Evolutionary conservation across 2,329 filamentous ascomycete species (phyloP).

Genomic region (Clarireedia monteithiana): DNA sequence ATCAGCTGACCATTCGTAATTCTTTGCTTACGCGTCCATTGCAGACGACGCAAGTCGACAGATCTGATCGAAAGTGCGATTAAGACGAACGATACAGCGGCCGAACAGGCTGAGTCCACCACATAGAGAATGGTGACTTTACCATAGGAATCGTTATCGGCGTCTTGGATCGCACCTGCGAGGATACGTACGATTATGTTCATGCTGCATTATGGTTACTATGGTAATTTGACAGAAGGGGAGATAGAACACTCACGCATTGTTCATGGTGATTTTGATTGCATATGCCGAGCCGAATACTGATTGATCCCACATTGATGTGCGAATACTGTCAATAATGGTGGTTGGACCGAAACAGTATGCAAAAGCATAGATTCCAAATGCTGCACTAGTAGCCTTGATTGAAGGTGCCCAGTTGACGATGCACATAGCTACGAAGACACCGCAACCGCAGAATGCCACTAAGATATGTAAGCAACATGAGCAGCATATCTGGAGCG

Average conservation of each 20-base stretch:
- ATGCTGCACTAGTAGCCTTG: slow-evolving; percentile 48
- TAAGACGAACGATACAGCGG: neutral
- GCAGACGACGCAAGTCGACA: neutral
- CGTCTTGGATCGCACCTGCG: slow-evolving; percentile 50
- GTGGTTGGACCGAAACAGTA: slow-evolving; percentile 46
- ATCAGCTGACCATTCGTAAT: neutral
- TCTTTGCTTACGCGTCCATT: slow-evolving; percentile 4
- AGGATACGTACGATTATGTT: slow-evolving; percentile 52
- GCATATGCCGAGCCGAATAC: slow-evolving; percentile 54
- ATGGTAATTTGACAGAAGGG: no score
- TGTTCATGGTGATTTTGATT: slow-evolving; percentile 54
- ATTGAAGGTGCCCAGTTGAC: slow-evolving; percentile 43
- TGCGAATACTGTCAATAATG: slow-evolving; percentile 54
- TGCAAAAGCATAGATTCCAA: slow-evolving; percentile 52
- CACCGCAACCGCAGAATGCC: slow-evolving; percentile 39
- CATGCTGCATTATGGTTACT: slow-evolving; percentile 36
- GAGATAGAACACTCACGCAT: slow-evolving; percentile 31
- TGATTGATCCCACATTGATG: slow-evolving; percentile 50
- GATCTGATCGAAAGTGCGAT: neutral
- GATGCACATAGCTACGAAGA: slow-evolving; percentile 45
- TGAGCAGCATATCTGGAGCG: neutral
- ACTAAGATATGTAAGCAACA: slow-evolving; percentile 18
- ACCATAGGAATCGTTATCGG: slow-evolving; percentile 47
- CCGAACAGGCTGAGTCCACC: slow-evolving; percentile 4
- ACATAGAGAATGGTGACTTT: slow-evolving; percentile 49